Conservation (phyloP, 192 early-diverging fungal genomes). For the Spizellomyces punctatus region DNA sequence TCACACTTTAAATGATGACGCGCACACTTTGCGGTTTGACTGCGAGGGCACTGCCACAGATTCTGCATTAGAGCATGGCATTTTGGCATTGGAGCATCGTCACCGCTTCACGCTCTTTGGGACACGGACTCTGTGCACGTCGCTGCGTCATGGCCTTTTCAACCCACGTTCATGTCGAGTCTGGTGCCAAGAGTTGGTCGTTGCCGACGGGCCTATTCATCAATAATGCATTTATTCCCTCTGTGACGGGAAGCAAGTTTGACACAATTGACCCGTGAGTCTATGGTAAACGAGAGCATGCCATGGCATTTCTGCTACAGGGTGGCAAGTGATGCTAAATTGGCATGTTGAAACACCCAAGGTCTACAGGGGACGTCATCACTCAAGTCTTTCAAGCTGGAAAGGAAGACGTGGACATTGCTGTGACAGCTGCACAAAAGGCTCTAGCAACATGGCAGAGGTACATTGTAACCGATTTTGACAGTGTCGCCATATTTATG, state of each 20-base stretch:
- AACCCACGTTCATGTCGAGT: too few relatives aligned
- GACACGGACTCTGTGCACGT: too few relatives aligned
- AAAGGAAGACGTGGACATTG: constrained; percentile 47
- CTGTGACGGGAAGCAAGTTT: constrained; percentile 47
- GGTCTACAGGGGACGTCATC: constrained; percentile 41
- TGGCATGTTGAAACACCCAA: not conserved
- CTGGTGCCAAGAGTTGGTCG: not conserved
- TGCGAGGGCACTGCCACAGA: too few relatives aligned
- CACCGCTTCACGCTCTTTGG: too few relatives aligned
- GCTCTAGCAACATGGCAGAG: constrained; percentile 43
- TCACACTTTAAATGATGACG: too few relatives aligned
- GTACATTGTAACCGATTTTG: not conserved
- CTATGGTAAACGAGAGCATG: not conserved
- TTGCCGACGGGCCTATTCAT: constrained; percentile 60
- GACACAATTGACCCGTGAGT: constrained; percentile 42
- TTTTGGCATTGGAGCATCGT: too few relatives aligned
- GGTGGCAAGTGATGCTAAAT: not conserved
- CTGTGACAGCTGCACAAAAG: constrained; percentile 42
- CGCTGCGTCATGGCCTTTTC: too few relatives aligned
- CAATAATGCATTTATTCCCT: constrained; percentile 50
- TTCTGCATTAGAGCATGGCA: too few relatives aligned
- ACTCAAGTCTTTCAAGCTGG: constrained; percentile 35
- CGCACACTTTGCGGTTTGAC: too few relatives aligned
- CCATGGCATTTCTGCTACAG: not conserved
- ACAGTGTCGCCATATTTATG: constrained; percentile 23